Evolutionary conservation across 805 yeast species (phyloP).

Genomic region (Yamadazyma nakazawae): DNA sequence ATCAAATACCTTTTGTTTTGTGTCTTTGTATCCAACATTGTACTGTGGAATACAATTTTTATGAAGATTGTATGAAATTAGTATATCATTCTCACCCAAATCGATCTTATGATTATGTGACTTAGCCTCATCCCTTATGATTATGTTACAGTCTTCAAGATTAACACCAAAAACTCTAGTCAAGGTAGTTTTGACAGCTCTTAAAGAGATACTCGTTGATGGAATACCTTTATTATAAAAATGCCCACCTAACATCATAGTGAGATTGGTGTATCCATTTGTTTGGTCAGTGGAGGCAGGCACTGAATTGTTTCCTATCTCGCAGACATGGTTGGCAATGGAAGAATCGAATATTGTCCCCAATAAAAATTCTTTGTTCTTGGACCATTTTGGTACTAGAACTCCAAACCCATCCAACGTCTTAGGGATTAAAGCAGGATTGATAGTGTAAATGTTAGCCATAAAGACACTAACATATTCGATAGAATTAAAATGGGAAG

Average conservation of each 20-base stretch:
- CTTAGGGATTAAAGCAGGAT: slow-evolving; percentile 33
- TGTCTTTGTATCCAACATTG: slow-evolving; percentile 61
- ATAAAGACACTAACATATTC: slow-evolving; percentile 54
- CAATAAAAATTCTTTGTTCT: slow-evolving; percentile 55
- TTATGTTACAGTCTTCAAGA: slow-evolving; percentile 17
- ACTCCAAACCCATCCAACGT: slow-evolving; percentile 77
- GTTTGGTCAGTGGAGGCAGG: not conserved
- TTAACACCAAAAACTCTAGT: slow-evolving; percentile 19
- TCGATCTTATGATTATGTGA: slow-evolving; percentile 10
- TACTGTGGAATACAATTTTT: slow-evolving; percentile 74
- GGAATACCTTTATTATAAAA: slow-evolving; percentile 31
- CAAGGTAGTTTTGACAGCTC: slow-evolving; percentile 26
- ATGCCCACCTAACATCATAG: slow-evolving; percentile 92
- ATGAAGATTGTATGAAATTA: slow-evolving; percentile 33
- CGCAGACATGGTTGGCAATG: slow-evolving; percentile 26
- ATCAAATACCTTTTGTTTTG: slow-evolving; percentile 26
- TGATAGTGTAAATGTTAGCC: slow-evolving; percentile 58
- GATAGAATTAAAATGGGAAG: slow-evolving; percentile 20
- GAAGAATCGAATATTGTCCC: slow-evolving; percentile 94
- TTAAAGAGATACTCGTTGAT: slow-evolving; percentile 22
- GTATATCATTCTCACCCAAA: slow-evolving; percentile 23
- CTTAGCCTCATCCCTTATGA: slow-evolving; percentile 25
- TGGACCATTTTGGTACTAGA: slow-evolving; percentile 59
- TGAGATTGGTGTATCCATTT: slow-evolving; percentile 58
- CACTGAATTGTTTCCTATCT: slow-evolving; percentile 1